A percentile compares a stretch with the other conserved stretches of the same genome.
phyloP scores from a whole-genome alignment of 2,329 filamentous ascomycete species.

The Colletotrichum higginsianum region DNA sequence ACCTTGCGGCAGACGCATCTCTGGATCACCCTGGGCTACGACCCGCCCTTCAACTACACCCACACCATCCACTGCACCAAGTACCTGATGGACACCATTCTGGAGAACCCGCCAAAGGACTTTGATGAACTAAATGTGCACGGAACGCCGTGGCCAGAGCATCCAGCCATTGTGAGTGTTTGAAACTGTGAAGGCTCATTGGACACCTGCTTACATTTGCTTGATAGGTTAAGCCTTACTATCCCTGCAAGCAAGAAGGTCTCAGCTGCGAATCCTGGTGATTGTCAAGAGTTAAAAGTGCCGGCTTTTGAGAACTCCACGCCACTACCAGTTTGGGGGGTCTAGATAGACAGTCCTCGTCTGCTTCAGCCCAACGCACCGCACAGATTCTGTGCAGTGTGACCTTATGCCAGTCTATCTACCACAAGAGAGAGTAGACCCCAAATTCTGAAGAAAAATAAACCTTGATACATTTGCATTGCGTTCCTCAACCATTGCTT shows the following conservation, averaged over 20 bases:
- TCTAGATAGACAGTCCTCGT: no score
- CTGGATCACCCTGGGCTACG: not conserved
- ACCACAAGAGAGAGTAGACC: no score
- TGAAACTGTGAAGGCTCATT: no score
- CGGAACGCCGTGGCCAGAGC: conserved; percentile 8
- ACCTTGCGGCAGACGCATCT: not conserved
- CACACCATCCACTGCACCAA: not conserved
- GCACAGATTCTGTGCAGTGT: not conserved
- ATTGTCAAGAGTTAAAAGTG: no score
- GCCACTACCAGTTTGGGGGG: no score
- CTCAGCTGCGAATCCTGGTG: conserved; percentile 35
- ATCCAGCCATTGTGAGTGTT: conserved; percentile 28
- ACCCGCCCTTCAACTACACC: not conserved
- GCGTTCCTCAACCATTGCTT: no score
- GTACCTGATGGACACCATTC: not conserved
- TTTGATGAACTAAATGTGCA: not conserved
- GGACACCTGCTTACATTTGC: not conserved
- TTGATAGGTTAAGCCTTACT: conserved; percentile 29
- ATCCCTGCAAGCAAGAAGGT: conserved; percentile 34
- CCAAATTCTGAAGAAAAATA: no score
- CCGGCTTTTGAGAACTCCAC: no score
- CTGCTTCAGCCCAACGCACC: no score
- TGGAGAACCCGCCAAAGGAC: not conserved
- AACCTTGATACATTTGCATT: no score
- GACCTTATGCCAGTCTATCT: no score